Evolutionary conservation across 2,329 filamentous ascomycete genomes (phyloP), one percentile per base, ranked within the genome.

Genomic region (Xylaria sp.): DNA sequence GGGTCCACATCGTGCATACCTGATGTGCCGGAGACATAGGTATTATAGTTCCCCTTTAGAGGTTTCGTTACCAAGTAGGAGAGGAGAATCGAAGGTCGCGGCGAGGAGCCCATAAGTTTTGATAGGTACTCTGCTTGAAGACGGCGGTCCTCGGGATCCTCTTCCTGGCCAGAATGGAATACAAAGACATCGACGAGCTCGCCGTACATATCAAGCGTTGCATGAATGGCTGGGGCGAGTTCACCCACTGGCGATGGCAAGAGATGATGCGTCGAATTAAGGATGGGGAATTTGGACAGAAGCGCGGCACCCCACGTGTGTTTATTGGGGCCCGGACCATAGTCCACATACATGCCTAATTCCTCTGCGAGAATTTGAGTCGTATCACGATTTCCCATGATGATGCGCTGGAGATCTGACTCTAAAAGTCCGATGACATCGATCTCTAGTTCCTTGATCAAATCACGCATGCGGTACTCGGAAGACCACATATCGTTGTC

Each of bases 401-500:
- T 99, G 82, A 99, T 97, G 74, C 95, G 93, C 82, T 99, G 96
- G 42, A 93, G 87, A 79, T 99, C 96, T 0, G 92, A 92, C 81
- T 99, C 96, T 0, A 99, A 87, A 23, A 99, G 87, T n/a, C 96
- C 96, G 55, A 99, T 88, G 5, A 99, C 93, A 77, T 99, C 96
- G n/a, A 99, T 84, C 81, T 99, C 96, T n/a, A 97, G 84, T 76
- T 98, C 96, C 77, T 93, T 90, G 81, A 97, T 91, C 16, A 97
- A 85, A 83, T 98, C 91, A 67, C 93, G 92, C 90, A 97, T 97
- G 71, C 96, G 94, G 75, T 92, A 90, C 81, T 99, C 96, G 0
- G 95, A 97, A 10, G 93, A 95, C 93, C 94, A 98, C 94, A 98
- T 98, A 79, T 98, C 92, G 75, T 99, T 98, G 82, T 99, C 96